phyloP scores from a whole-genome alignment of 306 rosid genomes.

The Ormosia semicastrata region DNA sequence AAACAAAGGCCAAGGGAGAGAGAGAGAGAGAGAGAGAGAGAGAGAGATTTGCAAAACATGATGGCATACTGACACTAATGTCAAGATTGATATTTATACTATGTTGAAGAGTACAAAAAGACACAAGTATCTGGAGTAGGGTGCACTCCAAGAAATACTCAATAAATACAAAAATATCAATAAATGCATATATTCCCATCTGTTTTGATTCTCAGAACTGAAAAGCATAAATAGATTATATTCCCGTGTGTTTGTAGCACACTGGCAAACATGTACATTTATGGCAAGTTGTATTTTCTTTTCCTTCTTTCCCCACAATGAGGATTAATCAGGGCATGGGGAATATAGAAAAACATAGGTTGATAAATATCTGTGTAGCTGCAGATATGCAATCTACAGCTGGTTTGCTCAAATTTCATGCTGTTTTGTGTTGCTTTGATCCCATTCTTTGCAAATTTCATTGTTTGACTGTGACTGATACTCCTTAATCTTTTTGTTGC shows the following conservation, averaged over 20 bases:
- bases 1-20: neutral
- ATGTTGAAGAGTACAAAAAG: neutral
- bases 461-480: neutral
- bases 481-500: conserved; percentile 3
- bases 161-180: neutral
- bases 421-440: conserved; percentile 11
- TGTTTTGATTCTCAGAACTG: neutral
- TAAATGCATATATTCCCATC: neutral
- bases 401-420: neutral
- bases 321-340: neutral
- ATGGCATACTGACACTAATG: neutral
- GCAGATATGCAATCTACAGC: neutral
- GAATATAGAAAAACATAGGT: neutral
- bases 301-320: neutral
- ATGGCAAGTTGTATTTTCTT: neutral
- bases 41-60: neutral
- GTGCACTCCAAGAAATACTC: neutral
- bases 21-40: too few species aligned
- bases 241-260: neutral
- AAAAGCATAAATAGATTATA: neutral
- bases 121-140: neutral
- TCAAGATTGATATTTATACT: neutral
- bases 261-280: neutral
- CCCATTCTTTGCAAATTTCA: neutral
- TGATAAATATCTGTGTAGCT: neutral